Percentiles rank a stretch among this genome's conserved stretches.
Evolutionary conservation across 2,329 filamentous ascomycete species (phyloP).

Genomic region (Colletotrichum sp.): DNA sequence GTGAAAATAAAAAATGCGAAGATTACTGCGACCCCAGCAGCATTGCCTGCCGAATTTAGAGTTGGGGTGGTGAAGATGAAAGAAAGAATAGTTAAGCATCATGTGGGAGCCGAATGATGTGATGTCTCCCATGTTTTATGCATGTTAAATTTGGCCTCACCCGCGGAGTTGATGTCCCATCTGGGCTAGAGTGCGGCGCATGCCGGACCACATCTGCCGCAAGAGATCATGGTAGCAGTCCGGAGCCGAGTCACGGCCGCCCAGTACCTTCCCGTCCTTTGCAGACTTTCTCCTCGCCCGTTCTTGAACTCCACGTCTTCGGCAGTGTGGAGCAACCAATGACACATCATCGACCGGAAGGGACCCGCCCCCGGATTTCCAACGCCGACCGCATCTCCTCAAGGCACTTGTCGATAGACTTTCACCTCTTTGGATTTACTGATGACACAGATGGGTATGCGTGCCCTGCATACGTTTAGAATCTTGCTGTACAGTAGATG

Average conservation of each 20-base stretch:
- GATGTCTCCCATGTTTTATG: neutral
- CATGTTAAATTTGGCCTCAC: neutral
- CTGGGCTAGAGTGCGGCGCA: neutral
- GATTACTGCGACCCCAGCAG: neutral
- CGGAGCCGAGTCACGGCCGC: neutral
- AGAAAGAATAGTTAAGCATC: neutral
- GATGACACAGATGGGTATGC: no score
- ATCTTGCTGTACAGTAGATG: no score
- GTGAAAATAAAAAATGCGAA: neutral
- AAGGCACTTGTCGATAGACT: no score
- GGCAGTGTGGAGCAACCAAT: neutral
- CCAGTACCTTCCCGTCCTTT: no score
- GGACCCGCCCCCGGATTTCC: neutral
- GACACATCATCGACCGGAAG: fast-evolving
- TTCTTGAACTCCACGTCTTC: neutral
- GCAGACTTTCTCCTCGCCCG: neutral
- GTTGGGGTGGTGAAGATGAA: neutral
- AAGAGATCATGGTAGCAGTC: fast-evolving
- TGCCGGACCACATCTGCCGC: fast-evolving
- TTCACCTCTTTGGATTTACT: no score
- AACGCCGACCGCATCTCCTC: neutral
- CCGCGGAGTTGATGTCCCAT: neutral
- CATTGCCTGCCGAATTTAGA: neutral
- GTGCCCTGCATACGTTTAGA: no score
- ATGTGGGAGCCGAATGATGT: neutral